Evolutionary conservation across 2,329 filamentous ascomycete genomes (phyloP).

Genomic region (Chaetomium strumarium): DNA sequence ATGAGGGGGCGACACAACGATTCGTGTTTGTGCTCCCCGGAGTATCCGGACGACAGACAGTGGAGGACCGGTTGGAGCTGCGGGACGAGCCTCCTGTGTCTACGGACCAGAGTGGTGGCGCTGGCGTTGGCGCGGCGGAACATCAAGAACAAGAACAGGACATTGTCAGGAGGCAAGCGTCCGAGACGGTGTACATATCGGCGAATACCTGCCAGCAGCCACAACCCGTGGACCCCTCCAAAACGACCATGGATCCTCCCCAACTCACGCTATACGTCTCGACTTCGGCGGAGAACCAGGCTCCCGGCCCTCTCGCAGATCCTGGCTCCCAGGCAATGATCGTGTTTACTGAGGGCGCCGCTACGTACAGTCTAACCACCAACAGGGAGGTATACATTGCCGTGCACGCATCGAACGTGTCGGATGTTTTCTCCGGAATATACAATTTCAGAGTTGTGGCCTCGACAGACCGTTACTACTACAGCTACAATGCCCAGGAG

Average conservation of each 20-base stretch:
- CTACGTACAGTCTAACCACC: constrained; percentile 55
- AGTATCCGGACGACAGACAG: constrained; percentile 38
- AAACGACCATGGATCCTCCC: constrained; percentile 47
- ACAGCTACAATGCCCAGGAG: constrained; percentile 51
- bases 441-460: constrained; percentile 80
- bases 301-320: constrained; percentile 57
- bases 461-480: constrained; percentile 73
- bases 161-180: constrained; percentile 24
- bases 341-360: constrained; percentile 63
- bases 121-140: constrained; percentile 11
- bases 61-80: constrained; percentile 19
- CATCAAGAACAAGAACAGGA: constrained; percentile 9
- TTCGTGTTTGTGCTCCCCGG: constrained; percentile 58
- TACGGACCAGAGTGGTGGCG: constrained; percentile 20
- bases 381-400: constrained; percentile 68
- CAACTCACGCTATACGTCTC: constrained; percentile 79
- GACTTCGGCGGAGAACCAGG: constrained; percentile 53
- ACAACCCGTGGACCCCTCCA: constrained; percentile 42
- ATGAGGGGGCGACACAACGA: constrained; percentile 54
- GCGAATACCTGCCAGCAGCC: constrained; percentile 84
- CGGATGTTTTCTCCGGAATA: constrained; percentile 52
- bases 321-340: constrained; percentile 38
- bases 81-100: constrained; percentile 18
- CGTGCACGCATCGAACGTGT: constrained; percentile 63
- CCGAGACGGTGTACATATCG: constrained; percentile 65